Conservation (phyloP, 768 basidiomycete species). For the Hericium coralloides region DNA sequence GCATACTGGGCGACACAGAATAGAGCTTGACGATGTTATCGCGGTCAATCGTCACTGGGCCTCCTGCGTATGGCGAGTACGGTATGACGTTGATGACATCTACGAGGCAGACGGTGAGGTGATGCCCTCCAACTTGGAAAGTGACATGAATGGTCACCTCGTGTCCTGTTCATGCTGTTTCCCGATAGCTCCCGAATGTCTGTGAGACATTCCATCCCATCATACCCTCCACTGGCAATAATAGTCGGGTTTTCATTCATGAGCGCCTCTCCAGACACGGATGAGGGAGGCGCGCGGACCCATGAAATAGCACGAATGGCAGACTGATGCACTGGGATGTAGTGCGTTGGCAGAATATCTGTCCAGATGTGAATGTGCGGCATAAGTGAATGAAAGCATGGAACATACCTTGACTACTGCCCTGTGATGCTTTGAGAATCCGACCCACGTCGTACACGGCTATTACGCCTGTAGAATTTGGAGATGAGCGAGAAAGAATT, state of each 20-base stretch:
- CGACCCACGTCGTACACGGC: slow-evolving; percentile 46
- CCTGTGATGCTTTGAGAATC: slow-evolving; percentile 4
- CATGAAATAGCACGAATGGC: slow-evolving; percentile 71
- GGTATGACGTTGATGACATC: slow-evolving; percentile 64
- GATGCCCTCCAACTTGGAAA: not conserved
- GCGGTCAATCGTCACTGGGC: slow-evolving; percentile 71
- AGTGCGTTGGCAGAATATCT: slow-evolving; percentile 59
- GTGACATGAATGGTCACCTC: slow-evolving; percentile 40
- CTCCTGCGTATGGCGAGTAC: slow-evolving; percentile 60
- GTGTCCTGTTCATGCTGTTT: slow-evolving; percentile 65
- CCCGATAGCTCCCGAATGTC: slow-evolving; percentile 68
- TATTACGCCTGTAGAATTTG: slow-evolving; percentile 35
- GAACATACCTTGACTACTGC: slow-evolving; percentile 1
- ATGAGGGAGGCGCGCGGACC: slow-evolving; percentile 57
- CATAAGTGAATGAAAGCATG: too few relatives aligned
- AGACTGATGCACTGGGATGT: slow-evolving; percentile 67
- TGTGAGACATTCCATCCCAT: slow-evolving; percentile 66
- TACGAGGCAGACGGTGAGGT: slow-evolving; percentile 19
- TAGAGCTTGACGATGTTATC: slow-evolving; percentile 75
- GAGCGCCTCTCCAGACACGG: slow-evolving; percentile 35
- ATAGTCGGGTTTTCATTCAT: slow-evolving; percentile 56
- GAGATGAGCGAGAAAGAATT: not conserved
- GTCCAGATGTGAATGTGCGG: too few relatives aligned
- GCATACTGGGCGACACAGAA: slow-evolving; percentile 60
- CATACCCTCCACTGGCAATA: slow-evolving; percentile 71